A percentile compares a stretch with the other conserved stretches of the same genome.
phyloP scores from a whole-genome alignment of 768 basidiomycete genomes.

The Boletales sp. region DNA sequence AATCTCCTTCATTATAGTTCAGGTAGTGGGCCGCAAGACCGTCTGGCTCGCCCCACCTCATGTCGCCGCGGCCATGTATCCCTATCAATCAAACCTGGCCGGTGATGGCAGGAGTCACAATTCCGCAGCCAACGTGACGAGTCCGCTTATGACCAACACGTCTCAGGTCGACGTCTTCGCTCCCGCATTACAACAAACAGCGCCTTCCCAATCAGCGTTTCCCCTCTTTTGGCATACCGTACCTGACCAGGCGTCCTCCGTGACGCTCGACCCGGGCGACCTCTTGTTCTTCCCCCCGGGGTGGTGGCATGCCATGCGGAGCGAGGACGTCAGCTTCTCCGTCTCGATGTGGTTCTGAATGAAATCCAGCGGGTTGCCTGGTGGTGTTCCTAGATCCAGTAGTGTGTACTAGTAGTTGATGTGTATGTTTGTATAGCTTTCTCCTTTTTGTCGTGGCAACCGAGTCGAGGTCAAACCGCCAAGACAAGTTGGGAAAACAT shows the following conservation, averaged over 20 bases:
- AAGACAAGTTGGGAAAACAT: slow-evolving; percentile 18
- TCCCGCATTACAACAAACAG: slow-evolving; percentile 17
- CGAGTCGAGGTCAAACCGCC: slow-evolving; percentile 19
- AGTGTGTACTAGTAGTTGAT: too few relatives aligned
- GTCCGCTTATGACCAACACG: slow-evolving; percentile 71
- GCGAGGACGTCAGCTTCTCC: slow-evolving; percentile 79
- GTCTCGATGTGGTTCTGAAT: slow-evolving; percentile 88
- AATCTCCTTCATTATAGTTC: slow-evolving; percentile 46
- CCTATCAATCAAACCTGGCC: slow-evolving; percentile 33
- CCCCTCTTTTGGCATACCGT: slow-evolving; percentile 57
- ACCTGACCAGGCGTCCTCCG: slow-evolving; percentile 54
- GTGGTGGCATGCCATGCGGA: slow-evolving; percentile 94
- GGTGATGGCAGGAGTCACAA: slow-evolving; percentile 26
- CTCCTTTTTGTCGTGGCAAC: slow-evolving; percentile 26
- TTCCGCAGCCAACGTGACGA: slow-evolving; percentile 36
- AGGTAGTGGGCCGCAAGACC: slow-evolving; percentile 85
- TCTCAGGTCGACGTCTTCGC: slow-evolving; percentile 77
- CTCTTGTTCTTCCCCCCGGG: slow-evolving; percentile 85
- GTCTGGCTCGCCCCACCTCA: slow-evolving; percentile 88
- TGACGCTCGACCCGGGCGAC: slow-evolving; percentile 77
- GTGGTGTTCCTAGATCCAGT: slow-evolving; percentile 7
- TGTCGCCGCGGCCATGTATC: slow-evolving; percentile 55
- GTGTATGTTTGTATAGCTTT: slow-evolving; percentile 8
- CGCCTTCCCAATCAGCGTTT: slow-evolving; percentile 28
- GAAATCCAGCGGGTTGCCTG: slow-evolving; percentile 23